Base-by-base conservation (phyloP, 2,329 filamentous ascomycete species). In the Microsporum ferrugineum region DNA sequence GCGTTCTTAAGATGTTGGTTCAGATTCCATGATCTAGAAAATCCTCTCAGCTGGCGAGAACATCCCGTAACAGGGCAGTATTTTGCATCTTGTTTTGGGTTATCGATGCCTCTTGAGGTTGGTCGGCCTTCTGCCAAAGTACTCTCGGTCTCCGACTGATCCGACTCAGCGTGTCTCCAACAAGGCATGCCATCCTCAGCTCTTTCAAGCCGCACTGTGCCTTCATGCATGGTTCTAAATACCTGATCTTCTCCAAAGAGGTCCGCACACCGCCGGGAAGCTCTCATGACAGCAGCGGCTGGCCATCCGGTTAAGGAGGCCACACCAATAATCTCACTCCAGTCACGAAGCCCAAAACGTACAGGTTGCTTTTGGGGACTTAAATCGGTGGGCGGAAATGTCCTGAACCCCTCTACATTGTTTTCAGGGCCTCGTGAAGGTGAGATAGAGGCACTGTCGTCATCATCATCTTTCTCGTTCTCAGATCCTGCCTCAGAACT, bases 281-380 rank as follows among this genome's bases (percentile, higher is more conserved):
- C 82, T 34, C 88, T 82, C 59, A 84, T 81, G 10, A 96, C 74
- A 0, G 85, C 87, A 0, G 76, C 72, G 0, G 78, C 72, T 1
- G 87, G 77, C 73, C 91, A 91, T 0, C 88, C 89, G 1, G 82
- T 82, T 57, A 95, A 75, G 0, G 88, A 82, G 2, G 92, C 92
- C 0, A 90, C 80, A 0, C 88, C 88, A 33, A 96, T 75, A 1
- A 96, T 82, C 66, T 95, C 89, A 66, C 85, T 88, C 92, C 92
- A 97, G 74, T 95, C 88, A 27, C 88, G 82, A 10, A 84, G 75
- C 33, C 70, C 69, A 39, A 69, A 67, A 59, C 63, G 66, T 61
- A 58, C 58, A 12, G 29, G 17, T 7, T 58, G 60, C 7, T 39
- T 56, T 41, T 57, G 34, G 6, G 23, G 0, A 3, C n/a, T 39